phyloP scores from a whole-genome alignment of 495 filamentous ascomycete genomes.

The Saxispiralis lemnorum region DNA sequence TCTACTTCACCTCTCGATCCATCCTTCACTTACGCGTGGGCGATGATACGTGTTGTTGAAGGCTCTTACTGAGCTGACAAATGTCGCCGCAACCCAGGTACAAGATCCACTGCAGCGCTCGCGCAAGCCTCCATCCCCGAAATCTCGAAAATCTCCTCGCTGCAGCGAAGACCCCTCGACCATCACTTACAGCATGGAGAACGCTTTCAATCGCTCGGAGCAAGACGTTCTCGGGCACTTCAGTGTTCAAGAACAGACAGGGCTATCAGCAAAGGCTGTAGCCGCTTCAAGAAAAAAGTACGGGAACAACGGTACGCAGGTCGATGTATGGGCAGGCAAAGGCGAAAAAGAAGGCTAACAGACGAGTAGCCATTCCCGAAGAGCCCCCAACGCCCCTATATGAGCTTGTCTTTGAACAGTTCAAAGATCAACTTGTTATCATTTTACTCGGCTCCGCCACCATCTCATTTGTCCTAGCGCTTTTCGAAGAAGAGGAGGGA shows the following conservation, averaged over 20 bases:
- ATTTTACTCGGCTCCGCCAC: slow-evolving; percentile 85
- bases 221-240: slow-evolving; percentile 17
- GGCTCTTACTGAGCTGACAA: no score
- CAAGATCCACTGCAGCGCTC: no score
- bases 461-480: slow-evolving; percentile 83
- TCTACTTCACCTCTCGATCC: no score
- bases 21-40: no score
- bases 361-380: slow-evolving; percentile 60
- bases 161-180: no score
- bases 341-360: slow-evolving; percentile 12
- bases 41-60: no score
- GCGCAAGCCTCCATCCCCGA: no score
- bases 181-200: slow-evolving; percentile 12
- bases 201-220: slow-evolving; percentile 13
- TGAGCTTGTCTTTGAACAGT: slow-evolving; percentile 93
- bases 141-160: no score
- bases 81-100: no score
- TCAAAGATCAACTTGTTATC: slow-evolving; percentile 95
- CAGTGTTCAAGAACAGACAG: slow-evolving; percentile 11
- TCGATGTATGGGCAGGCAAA: slow-evolving; percentile 10
- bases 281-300: slow-evolving; percentile 9
- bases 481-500: slow-evolving; percentile 82
- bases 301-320: slow-evolving; percentile 15
- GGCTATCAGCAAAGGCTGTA: slow-evolving; percentile 10
- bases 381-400: slow-evolving; percentile 94